Percentiles rank a stretch among this genome's conserved stretches.
Conservation (phyloP, 2,329 filamentous ascomycete genomes). For the Cladophialophora immunda region DNA sequence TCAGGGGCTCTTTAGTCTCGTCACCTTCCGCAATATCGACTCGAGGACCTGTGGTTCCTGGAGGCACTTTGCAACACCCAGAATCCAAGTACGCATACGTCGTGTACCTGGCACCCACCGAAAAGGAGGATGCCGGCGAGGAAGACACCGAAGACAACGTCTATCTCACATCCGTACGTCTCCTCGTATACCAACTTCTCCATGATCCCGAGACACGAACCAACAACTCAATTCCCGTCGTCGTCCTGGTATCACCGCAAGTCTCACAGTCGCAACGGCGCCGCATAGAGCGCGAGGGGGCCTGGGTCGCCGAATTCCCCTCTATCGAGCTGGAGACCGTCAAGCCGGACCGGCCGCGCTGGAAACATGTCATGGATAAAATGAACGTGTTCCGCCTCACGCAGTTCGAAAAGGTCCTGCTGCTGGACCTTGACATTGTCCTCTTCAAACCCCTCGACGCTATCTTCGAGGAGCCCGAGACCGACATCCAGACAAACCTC, state of each 20-base stretch:
- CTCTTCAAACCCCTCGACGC: constrained; percentile 49
- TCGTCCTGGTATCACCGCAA: constrained; percentile 49
- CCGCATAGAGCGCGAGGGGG: constrained; percentile 50
- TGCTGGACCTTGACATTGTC: constrained; percentile 58
- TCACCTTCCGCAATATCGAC: background rate
- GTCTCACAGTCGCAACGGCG: constrained; percentile 45
- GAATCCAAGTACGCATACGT: background rate
- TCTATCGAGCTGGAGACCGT: constrained; percentile 46
- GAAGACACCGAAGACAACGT: constrained; percentile 44
- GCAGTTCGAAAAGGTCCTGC: constrained; percentile 53
- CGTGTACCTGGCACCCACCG: background rate
- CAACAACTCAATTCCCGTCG: constrained; percentile 47
- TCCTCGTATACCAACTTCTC: constrained; percentile 54
- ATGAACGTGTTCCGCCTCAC: constrained; percentile 53
- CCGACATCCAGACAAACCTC: constrained; percentile 33
- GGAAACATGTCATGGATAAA: constrained; percentile 56
- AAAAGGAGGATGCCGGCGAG: constrained; percentile 1
- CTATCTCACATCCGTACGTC: constrained; percentile 52
- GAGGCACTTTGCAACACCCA: background rate
- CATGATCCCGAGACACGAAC: constrained; percentile 49
- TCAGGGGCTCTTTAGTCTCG: background rate
- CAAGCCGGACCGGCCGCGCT: constrained; percentile 48
- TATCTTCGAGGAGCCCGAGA: constrained; percentile 49
- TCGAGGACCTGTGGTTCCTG: background rate
- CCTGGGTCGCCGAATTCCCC: constrained; percentile 49